Percentiles rank a stretch among this genome's conserved stretches.
Conservation (phyloP, 2,329 filamentous ascomycete species). For the Pyrenochaeta sp. region DNA sequence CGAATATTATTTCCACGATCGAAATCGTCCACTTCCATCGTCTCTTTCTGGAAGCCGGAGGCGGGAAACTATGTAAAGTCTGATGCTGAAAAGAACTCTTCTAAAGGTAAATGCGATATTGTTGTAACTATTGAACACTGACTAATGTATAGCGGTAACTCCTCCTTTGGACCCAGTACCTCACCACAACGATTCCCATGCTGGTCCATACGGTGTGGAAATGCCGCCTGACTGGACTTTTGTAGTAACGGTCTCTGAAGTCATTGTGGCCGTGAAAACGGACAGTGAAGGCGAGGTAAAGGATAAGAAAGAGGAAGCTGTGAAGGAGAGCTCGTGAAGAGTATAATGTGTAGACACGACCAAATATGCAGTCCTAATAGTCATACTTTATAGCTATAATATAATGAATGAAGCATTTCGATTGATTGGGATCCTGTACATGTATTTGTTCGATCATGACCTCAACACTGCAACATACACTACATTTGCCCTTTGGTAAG, state of each 20-base stretch:
- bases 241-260: constrained; percentile 2
- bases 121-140: not conserved
- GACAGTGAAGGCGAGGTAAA: not conserved
- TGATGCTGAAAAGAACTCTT: not conserved
- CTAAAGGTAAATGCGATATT: not conserved
- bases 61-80: not conserved
- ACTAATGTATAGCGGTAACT: not conserved
- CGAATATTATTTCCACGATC: not conserved
- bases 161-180: constrained; percentile 3
- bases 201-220: constrained; percentile 22
- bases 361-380: not conserved
- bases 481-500: too few relatives aligned
- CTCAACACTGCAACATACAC: too few relatives aligned
- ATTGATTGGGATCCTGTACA: too few relatives aligned
- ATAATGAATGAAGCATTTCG: too few relatives aligned
- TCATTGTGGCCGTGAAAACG: not conserved
- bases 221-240: constrained; percentile 13
- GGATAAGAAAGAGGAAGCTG: not conserved
- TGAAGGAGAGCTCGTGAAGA: not conserved
- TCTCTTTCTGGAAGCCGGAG: not conserved
- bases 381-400: too few relatives aligned
- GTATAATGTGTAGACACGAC: too few relatives aligned
- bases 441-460: too few relatives aligned
- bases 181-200: constrained; percentile 15
- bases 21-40: not conserved